Evolutionary conservation across 2,329 filamentous ascomycete species (phyloP), one percentile per base, ranked within the genome.

Genomic region (Davidsoniella eucalypti): DNA sequence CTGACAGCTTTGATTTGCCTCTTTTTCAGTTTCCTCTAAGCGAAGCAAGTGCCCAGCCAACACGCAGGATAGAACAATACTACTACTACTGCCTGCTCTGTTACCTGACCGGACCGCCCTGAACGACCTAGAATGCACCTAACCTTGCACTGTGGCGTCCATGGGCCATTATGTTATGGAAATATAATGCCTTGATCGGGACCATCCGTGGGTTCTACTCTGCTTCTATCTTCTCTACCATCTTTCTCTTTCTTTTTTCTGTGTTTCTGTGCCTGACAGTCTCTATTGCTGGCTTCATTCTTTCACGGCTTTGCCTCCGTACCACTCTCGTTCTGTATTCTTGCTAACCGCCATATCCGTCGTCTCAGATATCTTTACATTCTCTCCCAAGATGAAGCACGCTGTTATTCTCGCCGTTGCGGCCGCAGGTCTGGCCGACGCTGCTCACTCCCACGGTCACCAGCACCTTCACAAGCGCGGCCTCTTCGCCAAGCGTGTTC

Each of bases 401-500:
- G 43, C 52, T 37, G 23, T 50, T n/a, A 23, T 53, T 44, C 38
- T 53, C 40, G 45, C 52, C 7, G 47, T 53, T 36, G 44, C 45
- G 18, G 52, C 52, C 52, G 33, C 52, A 14, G 29, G 29, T 33
- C 29, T 53, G 29, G 52, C 52, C 37, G 44, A 53, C 29, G 52
- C 52, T 40, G 48, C 52, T 26, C 10, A 38, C 48, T 53, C 52
- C 21, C 47, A 53, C 40, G 48, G 52, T 3, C 52, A 50, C 44
- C 52, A 44, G 45, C 52, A 50, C 43, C 39, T 53, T 18, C 52
- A 53, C 48, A 53, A 40, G 41, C 52, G 52, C 17, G 44, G 23
- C 14, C 21, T 16, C 55, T n/a, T 52, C 8, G 33, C 29, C 36
- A 76, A 74, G 65, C 69, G 74, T 53, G 65, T 59, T 25, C 64